Conservation (phyloP, 2,329 filamentous ascomycete species). For the Xylariomycetidae sp. region DNA sequence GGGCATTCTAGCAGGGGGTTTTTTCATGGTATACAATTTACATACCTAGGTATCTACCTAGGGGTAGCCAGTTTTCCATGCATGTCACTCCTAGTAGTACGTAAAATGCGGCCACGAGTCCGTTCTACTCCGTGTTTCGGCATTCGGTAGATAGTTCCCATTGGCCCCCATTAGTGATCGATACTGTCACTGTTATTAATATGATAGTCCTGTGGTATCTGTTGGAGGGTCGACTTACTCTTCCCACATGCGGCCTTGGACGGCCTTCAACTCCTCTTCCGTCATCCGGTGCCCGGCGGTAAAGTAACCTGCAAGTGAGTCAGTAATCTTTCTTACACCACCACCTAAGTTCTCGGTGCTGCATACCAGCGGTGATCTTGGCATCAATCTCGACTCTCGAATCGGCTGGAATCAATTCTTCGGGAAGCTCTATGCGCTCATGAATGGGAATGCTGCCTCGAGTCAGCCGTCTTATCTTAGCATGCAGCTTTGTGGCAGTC, state of each 20-base stretch:
- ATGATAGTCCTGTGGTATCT: slow-evolving; percentile 10
- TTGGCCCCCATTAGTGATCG: slow-evolving; percentile 32
- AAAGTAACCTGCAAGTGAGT: slow-evolving; percentile 56
- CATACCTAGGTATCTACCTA: too few species aligned
- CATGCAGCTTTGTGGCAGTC: slow-evolving; percentile 20
- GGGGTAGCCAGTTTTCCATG: too few species aligned
- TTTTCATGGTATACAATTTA: too few species aligned
- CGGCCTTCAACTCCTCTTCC: slow-evolving; percentile 75
- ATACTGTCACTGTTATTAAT: slow-evolving; percentile 31
- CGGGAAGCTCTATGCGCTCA: slow-evolving; percentile 86
- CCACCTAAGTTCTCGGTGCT: slow-evolving; percentile 3
- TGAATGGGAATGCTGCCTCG: slow-evolving; percentile 70
- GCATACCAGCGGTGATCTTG: slow-evolving; percentile 88
- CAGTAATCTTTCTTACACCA: slow-evolving; percentile 11
- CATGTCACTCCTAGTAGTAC: slow-evolving; percentile 12
- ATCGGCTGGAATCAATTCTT: slow-evolving; percentile 90
- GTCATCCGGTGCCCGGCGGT: slow-evolving; percentile 89
- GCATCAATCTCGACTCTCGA: slow-evolving; percentile 98
- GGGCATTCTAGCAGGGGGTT: too few species aligned
- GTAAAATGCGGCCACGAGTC: too few species aligned
- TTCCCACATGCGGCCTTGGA: slow-evolving; percentile 90
- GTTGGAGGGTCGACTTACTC: slow-evolving; percentile 47
- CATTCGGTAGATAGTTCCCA: slow-evolving; percentile 10
- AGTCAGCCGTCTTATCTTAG: slow-evolving; percentile 16
- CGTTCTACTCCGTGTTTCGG: too few species aligned